phyloP scores from a whole-genome alignment of 2,329 filamentous ascomycete genomes.

The Beauveria varroae region DNA sequence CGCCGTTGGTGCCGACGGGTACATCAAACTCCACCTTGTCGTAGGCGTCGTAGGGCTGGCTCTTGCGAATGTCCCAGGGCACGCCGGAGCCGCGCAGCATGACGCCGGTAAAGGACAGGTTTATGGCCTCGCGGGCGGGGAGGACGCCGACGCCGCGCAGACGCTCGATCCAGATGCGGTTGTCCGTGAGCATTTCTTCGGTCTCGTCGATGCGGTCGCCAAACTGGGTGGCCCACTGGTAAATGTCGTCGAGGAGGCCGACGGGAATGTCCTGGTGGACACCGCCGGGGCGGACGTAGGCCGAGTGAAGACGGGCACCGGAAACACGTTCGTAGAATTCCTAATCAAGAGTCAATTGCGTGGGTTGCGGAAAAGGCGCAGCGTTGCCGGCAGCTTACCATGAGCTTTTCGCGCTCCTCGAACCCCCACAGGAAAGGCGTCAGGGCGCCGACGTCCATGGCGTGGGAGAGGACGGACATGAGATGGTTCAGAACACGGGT shows the following conservation, averaged over 20 bases:
- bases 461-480: conserved; percentile 95
- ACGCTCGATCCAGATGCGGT: conserved; percentile 97
- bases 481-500: conserved; percentile 93
- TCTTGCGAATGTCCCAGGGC: conserved; percentile 95
- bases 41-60: conserved; percentile 94
- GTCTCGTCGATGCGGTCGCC: conserved; percentile 98
- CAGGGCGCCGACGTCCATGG: conserved; percentile 97
- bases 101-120: conserved; percentile 92
- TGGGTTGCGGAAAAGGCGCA: background rate
- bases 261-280: conserved; percentile 92
- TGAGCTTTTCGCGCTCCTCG: conserved; percentile 98
- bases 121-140: conserved; percentile 85
- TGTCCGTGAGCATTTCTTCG: conserved; percentile 96
- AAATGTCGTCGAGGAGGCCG: conserved; percentile 95
- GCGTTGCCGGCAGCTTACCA: conserved; percentile 55
- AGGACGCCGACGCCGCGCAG: conserved; percentile 90
- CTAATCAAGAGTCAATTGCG: conserved; percentile 37
- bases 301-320: conserved; percentile 91
- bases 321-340: conserved; percentile 99
- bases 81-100: conserved; percentile 97
- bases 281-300: conserved; percentile 93
- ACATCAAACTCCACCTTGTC: conserved; percentile 98
- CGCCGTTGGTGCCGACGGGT: conserved; percentile 90
- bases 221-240: conserved; percentile 99
- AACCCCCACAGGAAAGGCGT: conserved; percentile 99